Percentiles rank a stretch among this genome's conserved stretches.
Evolutionary conservation across 129 eudicot genomes (phyloP).

Genomic region (Solidago caesia): DNA sequence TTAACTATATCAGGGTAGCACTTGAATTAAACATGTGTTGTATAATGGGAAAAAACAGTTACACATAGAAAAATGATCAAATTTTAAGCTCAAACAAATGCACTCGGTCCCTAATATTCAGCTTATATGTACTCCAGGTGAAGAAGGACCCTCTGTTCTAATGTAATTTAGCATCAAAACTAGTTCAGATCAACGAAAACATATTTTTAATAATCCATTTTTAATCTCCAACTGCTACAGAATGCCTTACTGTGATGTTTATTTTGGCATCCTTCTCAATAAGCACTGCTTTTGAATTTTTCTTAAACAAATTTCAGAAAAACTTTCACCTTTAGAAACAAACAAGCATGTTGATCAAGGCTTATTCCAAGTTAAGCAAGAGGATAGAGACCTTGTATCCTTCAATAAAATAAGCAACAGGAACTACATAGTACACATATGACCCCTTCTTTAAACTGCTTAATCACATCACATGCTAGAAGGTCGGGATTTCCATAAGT

Average conservation of each 20-base stretch:
- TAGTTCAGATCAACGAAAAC: background rate
- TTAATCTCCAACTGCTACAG: slow-evolving; percentile 11
- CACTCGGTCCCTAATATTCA: no score
- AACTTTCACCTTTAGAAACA: background rate
- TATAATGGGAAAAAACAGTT: no score
- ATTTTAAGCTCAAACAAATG: no score
- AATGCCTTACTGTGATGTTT: slow-evolving; percentile 7
- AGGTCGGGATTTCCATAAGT: no score
- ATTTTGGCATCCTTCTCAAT: slow-evolving; percentile 21
- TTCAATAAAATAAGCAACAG: no score
- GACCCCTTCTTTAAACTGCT: no score
- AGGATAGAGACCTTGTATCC: background rate
- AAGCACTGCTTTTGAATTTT: background rate
- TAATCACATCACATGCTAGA: no score
- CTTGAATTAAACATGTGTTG: no score
- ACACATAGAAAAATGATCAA: no score
- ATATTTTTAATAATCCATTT: slow-evolving; percentile 1
- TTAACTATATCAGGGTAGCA: background rate
- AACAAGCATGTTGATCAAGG: background rate
- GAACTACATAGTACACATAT: no score
- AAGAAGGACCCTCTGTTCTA: background rate
- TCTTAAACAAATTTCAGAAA: background rate
- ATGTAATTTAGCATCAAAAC: background rate
- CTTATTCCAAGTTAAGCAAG: background rate
- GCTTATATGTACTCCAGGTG: no score